phyloP scores from a whole-genome alignment of 2,329 filamentous ascomycete species.

The Metarhizium robertsii region DNA sequence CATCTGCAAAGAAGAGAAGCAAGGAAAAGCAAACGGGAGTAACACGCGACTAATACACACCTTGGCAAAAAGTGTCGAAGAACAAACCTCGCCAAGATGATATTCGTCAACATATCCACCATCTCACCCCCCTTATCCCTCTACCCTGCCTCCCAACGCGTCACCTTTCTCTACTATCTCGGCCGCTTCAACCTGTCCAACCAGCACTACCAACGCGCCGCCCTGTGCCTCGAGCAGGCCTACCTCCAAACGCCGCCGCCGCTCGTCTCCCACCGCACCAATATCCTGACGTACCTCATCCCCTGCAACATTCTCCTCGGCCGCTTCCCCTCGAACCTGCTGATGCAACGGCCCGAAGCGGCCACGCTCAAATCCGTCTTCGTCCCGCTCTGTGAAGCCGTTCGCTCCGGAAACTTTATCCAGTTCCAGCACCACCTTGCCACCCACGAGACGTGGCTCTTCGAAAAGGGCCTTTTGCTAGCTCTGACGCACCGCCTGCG shows the following conservation, averaged over 20 bases:
- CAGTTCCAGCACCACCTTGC: conserved; percentile 63
- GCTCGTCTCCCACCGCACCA: conserved; percentile 64
- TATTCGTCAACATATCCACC: conserved; percentile 80
- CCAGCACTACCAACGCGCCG: conserved; percentile 70
- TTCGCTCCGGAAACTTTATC: conserved; percentile 65
- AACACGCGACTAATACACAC: not conserved
- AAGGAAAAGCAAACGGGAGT: not conserved
- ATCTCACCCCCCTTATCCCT: conserved; percentile 71
- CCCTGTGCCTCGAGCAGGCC: conserved; percentile 65
- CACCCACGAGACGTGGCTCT: conserved; percentile 60
- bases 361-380: conserved; percentile 56
- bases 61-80: conserved; percentile 54
- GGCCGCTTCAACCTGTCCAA: conserved; percentile 84
- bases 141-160: conserved; percentile 78
- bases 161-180: conserved; percentile 91
- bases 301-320: conserved; percentile 77
- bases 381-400: conserved; percentile 60
- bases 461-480: conserved; percentile 65
- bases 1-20: not conserved
- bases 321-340: conserved; percentile 60
- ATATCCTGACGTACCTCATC: conserved; percentile 78
- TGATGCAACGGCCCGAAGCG: conserved; percentile 59
- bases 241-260: conserved; percentile 57
- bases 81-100: conserved; percentile 73
- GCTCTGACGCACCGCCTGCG: conserved; percentile 70